Base-by-base conservation (phyloP, 495 filamentous ascomycete species). In the Staphylotrichum longicolle region DNA sequence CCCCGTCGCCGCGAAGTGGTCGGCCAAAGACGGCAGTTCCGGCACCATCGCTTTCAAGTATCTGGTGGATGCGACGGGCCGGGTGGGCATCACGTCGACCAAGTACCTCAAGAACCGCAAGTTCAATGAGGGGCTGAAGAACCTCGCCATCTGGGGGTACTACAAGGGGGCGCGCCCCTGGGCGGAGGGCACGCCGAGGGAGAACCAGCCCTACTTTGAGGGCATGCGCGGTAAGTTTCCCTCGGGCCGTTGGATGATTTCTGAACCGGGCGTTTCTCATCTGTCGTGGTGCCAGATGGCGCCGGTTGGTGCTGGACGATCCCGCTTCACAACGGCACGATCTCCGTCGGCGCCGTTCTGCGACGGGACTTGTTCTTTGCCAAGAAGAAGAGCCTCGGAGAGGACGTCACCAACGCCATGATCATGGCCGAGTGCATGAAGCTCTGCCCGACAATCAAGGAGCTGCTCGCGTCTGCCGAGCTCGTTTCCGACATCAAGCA, bases 71-170 rank as follows among this genome's bases (percentile, higher is more conserved):
- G 79, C 79, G 4, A 75, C 68, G 49, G 79, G 79, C 32, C 70
- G 78, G 27, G 55, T 53, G 3, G 77, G 78, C 12, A 48, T 79
- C 5, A 7, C 78, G 0, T 68, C 55, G 34, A 78, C 77, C n/a
- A 77, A 75, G 59, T 76, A 80, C 62, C 41, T 78, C 54, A 79
- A 79, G 61, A 79, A 79, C 64, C 72, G 77, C 1, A 64, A 60
- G 5, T 72, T 57, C 64, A 80, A 78, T 63, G 48, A 74, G 40
- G 66, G 65, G 4, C 66, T 80, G 35, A 77, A 76, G 62, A 79
- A 79, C 52, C 56, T 80, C 12, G 79, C 79, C 33, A 74, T 59
- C 59, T 81, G 79, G 79, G 70, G 64, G 2, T 81, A 81, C 66
- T 81, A 71, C 72, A 72, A 68, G 35, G 71, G 66, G 10, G 69